Evolutionary conservation across 2,329 filamentous ascomycete species (phyloP).

Genomic region (Tolypocladium ophioglossoides): DNA sequence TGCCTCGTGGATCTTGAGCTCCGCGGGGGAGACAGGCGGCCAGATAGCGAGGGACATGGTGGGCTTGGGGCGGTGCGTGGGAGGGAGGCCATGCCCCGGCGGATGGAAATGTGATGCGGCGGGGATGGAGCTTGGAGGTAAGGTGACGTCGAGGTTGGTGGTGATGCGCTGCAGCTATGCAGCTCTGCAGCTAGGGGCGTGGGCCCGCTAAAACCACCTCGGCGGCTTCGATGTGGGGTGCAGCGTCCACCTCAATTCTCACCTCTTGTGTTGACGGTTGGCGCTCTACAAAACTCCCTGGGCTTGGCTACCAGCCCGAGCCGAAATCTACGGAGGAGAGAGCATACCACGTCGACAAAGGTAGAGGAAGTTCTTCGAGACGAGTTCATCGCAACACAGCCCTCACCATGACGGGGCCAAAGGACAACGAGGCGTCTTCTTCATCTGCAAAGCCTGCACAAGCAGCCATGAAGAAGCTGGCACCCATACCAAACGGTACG

Average conservation of each 20-base stretch:
- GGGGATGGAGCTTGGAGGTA: background rate
- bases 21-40: slow-evolving; percentile 39
- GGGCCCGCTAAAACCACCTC: background rate
- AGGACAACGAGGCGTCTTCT: background rate
- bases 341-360: background rate
- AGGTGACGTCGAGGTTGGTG: background rate
- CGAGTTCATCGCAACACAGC: background rate
- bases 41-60: slow-evolving; percentile 49
- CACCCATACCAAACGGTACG: slow-evolving; percentile 22
- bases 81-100: background rate
- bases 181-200: background rate
- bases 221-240: background rate
- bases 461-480: slow-evolving; percentile 17
- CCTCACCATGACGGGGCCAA: background rate
- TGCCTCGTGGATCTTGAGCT: slow-evolving; percentile 39
- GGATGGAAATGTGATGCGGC: slow-evolving; percentile 7
- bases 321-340: background rate
- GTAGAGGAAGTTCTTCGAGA: too few species aligned
- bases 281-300: too few species aligned
- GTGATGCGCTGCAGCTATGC: slow-evolving; percentile 6
- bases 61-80: background rate
- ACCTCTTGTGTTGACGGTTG: too few species aligned
- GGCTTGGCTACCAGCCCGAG: background rate
- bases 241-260: background rate
- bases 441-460: background rate